Conservation (phyloP, 1,139 yeast genomes). For the Debaryomyces psychrophilus region DNA sequence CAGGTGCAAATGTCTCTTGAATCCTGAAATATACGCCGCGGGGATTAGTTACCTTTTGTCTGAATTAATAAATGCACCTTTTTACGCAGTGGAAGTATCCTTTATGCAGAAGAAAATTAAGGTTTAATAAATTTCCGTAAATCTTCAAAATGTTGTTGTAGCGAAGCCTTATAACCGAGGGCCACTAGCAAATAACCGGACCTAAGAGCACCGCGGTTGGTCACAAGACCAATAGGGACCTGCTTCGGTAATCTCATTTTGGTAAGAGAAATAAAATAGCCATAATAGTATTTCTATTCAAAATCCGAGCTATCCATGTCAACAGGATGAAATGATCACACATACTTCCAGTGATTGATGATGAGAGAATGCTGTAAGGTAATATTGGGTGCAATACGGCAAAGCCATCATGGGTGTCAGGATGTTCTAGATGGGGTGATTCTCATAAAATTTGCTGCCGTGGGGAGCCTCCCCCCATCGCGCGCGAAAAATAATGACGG, state of each 20-base stretch:
- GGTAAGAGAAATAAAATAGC: not conserved
- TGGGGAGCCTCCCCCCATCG: too few relatives aligned
- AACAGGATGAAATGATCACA: not conserved
- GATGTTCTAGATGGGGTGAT: too few relatives aligned
- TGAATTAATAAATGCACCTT: not conserved
- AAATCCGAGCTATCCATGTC: not conserved
- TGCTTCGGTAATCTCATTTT: not conserved
- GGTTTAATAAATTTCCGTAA: conserved; percentile 3
- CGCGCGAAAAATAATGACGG: too few relatives aligned
- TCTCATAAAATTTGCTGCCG: too few relatives aligned
- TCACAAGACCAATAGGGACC: not conserved
- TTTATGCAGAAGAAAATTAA: not conserved
- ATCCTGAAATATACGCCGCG: not conserved
- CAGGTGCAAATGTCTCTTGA: not conserved
- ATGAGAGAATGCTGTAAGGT: not conserved
- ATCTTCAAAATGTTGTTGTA: not conserved
- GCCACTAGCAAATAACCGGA: not conserved
- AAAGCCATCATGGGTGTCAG: too few relatives aligned
- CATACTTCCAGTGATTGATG: not conserved
- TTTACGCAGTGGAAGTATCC: conserved; percentile 1
- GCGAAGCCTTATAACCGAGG: not conserved
- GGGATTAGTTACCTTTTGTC: not conserved
- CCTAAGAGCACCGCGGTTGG: not conserved
- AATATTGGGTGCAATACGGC: too few relatives aligned
- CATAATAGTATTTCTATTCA: not conserved